These are phyloP conservation scores for Plasmodium gonderi DNA, from an alignment of 169 alveolate species.

Conservation along the genomic window DNA sequence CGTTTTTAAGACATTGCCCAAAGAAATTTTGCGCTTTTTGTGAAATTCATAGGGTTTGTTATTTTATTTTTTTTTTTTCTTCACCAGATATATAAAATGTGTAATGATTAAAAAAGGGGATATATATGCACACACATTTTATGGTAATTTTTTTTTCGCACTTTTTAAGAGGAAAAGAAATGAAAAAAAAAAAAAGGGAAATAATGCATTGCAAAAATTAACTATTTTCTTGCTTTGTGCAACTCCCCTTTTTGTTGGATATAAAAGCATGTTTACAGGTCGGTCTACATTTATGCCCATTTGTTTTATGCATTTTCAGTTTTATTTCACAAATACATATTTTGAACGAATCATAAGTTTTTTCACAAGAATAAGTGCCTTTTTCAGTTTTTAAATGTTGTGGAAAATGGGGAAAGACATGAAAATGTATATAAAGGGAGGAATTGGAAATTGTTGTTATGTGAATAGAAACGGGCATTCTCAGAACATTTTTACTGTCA, in stretches of 20 bases:
- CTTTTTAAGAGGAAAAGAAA: too few species aligned
- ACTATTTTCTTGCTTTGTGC: constrained; percentile 4
- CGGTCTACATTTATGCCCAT: background rate
- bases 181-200: constrained; percentile 22
- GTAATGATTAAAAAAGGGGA: constrained; percentile 12
- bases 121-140: constrained; percentile 15
- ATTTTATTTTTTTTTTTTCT: background rate
- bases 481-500: background rate
- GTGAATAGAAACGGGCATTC: background rate
- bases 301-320: background rate
- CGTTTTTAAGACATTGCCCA: constrained; percentile 1
- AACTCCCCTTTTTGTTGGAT: background rate
- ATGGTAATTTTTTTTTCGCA: constrained; percentile 5
- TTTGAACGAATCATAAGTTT: background rate
- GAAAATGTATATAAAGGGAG: background rate
- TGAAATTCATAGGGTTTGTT: background rate
- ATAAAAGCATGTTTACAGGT: background rate
- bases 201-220: constrained; percentile 4
- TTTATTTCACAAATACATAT: background rate
- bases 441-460: background rate
- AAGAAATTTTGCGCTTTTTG: background rate
- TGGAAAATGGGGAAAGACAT: background rate
- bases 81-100: background rate
- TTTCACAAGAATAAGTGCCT: background rate
- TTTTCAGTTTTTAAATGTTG: background rate